Conservation (phyloP, 352 stramenopile genomes). For the Globisporangium nagaii region DNA sequence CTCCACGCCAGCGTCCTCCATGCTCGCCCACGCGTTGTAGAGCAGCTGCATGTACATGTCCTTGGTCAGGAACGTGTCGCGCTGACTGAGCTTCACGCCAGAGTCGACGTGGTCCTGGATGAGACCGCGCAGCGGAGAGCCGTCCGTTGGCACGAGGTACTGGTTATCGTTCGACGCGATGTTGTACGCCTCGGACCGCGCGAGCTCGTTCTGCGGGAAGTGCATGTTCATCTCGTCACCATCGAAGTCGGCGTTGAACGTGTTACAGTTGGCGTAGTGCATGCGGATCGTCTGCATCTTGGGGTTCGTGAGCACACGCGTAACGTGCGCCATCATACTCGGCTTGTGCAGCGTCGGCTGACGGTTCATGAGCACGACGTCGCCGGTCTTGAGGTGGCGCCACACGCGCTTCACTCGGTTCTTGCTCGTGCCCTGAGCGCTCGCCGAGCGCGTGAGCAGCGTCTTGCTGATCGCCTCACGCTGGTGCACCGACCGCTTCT, state of each 20-base stretch:
- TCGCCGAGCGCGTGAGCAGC: slow-evolving; percentile 88
- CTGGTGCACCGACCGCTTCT: slow-evolving; percentile 90
- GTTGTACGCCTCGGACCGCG: slow-evolving; percentile 95
- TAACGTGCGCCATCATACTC: slow-evolving; percentile 99
- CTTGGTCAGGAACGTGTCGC: slow-evolving; percentile 97
- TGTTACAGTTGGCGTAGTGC: slow-evolving; percentile 99
- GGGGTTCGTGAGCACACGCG: slow-evolving; percentile 94
- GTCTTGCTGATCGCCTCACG: slow-evolving; percentile 95
- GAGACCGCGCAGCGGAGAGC: slow-evolving; percentile 95
- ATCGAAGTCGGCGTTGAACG: slow-evolving; percentile 99
- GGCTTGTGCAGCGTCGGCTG: slow-evolving; percentile 99
- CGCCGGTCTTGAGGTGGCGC: slow-evolving; percentile 96
- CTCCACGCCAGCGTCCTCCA: slow-evolving; percentile 90
- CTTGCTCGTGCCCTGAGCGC: slow-evolving; percentile 72
- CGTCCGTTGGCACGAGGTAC: slow-evolving; percentile 97
- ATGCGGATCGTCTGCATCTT: slow-evolving; percentile 99
- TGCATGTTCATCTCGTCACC: slow-evolving; percentile 99
- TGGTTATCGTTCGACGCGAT: slow-evolving; percentile 98
- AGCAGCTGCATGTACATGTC: slow-evolving; percentile 98
- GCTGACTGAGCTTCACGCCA: slow-evolving; percentile 97
- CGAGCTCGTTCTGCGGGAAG: slow-evolving; percentile 98
- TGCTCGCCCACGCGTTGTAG: slow-evolving; percentile 93
- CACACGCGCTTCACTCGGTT: slow-evolving; percentile 95
- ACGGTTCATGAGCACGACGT: slow-evolving; percentile 99
- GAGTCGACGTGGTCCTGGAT: slow-evolving; percentile 99